Conservation (phyloP, 2,329 filamentous ascomycete species). For the Fusarium pseudograminearum region DNA sequence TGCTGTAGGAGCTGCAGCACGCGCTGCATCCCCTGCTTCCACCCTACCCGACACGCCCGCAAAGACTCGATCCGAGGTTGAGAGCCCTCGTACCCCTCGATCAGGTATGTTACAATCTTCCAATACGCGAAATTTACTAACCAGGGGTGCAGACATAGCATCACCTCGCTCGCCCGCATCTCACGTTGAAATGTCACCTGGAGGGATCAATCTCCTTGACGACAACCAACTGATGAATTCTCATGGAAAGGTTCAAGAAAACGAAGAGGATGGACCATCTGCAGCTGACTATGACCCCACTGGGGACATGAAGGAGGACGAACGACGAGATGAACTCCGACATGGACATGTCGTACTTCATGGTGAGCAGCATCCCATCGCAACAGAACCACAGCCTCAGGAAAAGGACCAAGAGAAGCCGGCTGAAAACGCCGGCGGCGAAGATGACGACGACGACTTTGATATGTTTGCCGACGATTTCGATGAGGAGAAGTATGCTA, state of each 20-base stretch:
- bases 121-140: slow-evolving; percentile 39
- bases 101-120: slow-evolving; percentile 57
- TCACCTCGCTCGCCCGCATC: slow-evolving; percentile 61
- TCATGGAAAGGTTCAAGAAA: slow-evolving; percentile 58
- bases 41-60: slow-evolving; percentile 59
- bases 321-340: slow-evolving; percentile 74
- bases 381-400: slow-evolving; percentile 44
- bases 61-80: slow-evolving; percentile 47
- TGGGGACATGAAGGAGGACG: slow-evolving; percentile 87
- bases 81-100: slow-evolving; percentile 61
- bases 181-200: slow-evolving; percentile 67
- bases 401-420: slow-evolving; percentile 47
- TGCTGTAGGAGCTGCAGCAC: slow-evolving; percentile 72
- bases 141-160: slow-evolving; percentile 48
- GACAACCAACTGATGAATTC: slow-evolving; percentile 76
- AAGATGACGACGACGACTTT: slow-evolving; percentile 69
- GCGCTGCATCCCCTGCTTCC: slow-evolving; percentile 65
- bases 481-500: slow-evolving; percentile 73
- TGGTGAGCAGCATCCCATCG: slow-evolving; percentile 55
- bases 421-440: slow-evolving; percentile 40
- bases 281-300: slow-evolving; percentile 94
- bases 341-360: slow-evolving; percentile 67
- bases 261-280: slow-evolving; percentile 79
- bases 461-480: slow-evolving; percentile 93
- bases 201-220: slow-evolving; percentile 71